phyloP scores from a whole-genome alignment of 2,329 filamentous ascomycete species.

The Trichoderma breve region DNA sequence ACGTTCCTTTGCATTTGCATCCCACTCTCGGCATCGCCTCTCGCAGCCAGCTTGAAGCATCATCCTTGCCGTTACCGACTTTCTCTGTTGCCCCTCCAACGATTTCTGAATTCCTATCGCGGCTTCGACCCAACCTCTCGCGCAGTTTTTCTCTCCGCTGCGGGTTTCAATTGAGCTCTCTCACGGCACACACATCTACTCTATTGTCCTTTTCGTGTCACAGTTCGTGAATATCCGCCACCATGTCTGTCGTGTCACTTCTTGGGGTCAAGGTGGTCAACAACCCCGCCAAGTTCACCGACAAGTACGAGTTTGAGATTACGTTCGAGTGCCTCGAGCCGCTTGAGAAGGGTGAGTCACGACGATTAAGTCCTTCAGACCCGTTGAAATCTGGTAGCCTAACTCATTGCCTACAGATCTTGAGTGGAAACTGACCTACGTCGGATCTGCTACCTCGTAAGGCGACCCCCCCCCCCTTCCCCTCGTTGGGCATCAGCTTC shows the following conservation, averaged over 20 bases:
- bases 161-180: background rate
- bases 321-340: slow-evolving; percentile 97
- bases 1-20: slow-evolving; percentile 10
- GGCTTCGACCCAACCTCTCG: slow-evolving; percentile 3
- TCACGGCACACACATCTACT: background rate
- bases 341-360: slow-evolving; percentile 75
- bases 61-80: slow-evolving; percentile 3
- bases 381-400: slow-evolving; percentile 18
- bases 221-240: slow-evolving; percentile 24
- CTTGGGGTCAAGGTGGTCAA: slow-evolving; percentile 94
- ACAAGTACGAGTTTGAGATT: slow-evolving; percentile 95
- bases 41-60: background rate
- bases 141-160: background rate
- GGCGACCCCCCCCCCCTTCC: slow-evolving; percentile 36
- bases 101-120: slow-evolving; percentile 10
- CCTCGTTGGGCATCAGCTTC: slow-evolving; percentile 21
- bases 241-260: slow-evolving; percentile 93
- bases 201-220: background rate
- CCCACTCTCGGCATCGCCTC: background rate
- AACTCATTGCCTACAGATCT: slow-evolving; percentile 61
- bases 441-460: slow-evolving; percentile 95
- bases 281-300: slow-evolving; percentile 92
- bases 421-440: slow-evolving; percentile 99
- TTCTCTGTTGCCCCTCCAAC: slow-evolving; percentile 16
- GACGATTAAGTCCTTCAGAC: background rate